Percentiles rank a stretch among this genome's conserved stretches.
These are phyloP conservation scores for Puccinellia tenuiflora DNA, from an alignment of 176 grass and related monocot species.

Conservation along the genomic window DNA sequence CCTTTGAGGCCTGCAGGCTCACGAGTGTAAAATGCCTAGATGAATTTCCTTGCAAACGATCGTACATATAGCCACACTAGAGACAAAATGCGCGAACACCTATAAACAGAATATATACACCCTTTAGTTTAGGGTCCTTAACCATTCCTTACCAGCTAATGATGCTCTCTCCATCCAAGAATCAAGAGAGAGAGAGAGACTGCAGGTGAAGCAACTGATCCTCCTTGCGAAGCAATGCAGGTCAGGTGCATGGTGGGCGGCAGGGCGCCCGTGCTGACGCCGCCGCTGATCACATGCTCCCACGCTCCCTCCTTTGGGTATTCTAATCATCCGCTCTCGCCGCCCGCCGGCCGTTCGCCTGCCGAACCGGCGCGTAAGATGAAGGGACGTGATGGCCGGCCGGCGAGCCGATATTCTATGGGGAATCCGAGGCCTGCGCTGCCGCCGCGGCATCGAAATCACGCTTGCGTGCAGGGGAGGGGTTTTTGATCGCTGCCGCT, in stretches of 20 bases:
- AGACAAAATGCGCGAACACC: constrained; percentile 32
- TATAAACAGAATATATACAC: not conserved
- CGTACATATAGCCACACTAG: not conserved
- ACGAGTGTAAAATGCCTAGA: not conserved
- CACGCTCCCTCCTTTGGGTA: not conserved
- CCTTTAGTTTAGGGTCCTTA: not conserved
- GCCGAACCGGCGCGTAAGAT: not conserved
- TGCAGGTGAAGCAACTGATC: not conserved
- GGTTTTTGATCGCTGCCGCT: not conserved
- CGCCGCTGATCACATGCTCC: constrained; percentile 25
- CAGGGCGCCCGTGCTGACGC: not conserved
- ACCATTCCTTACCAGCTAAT: constrained; percentile 21
- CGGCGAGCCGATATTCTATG: not conserved
- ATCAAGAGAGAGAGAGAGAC: not conserved
- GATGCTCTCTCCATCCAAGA: not conserved
- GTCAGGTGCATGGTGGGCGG: not conserved
- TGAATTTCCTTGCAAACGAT: not conserved
- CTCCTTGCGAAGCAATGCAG: not conserved
- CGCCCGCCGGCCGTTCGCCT: not conserved
- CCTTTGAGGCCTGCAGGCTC: not conserved
- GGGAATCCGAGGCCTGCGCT: constrained; percentile 19
- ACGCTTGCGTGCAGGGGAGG: not conserved
- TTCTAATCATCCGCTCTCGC: not conserved
- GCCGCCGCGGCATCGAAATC: not conserved
- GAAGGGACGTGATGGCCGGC: not conserved